phyloP scores from a whole-genome alignment of 2,329 filamentous ascomycete genomes.

The Xylaria sp. region DNA sequence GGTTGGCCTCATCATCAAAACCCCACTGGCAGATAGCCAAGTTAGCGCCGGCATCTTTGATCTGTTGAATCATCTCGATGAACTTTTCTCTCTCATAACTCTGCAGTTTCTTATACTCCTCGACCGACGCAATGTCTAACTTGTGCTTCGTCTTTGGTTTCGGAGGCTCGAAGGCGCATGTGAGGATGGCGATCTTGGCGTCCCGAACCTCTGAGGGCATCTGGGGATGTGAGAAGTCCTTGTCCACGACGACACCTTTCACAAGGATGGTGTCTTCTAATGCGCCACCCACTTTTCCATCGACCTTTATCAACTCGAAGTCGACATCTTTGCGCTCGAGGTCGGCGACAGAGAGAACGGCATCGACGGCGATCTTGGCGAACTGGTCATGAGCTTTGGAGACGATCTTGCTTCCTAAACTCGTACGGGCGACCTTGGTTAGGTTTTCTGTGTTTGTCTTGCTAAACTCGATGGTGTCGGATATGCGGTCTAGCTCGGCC shows the following conservation, averaged over 20 bases:
- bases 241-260: conserved; percentile 98
- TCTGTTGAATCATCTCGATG: conserved; percentile 97
- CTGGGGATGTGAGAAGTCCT: conserved; percentile 99
- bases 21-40: conserved; percentile 99
- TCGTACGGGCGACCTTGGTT: conserved; percentile 93
- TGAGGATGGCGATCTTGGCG: conserved; percentile 97
- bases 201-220: conserved; percentile 97
- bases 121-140: conserved; percentile 94
- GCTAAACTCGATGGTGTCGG: conserved; percentile 88
- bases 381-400: conserved; percentile 99
- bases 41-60: conserved; percentile 97
- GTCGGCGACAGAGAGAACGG: conserved; percentile 95
- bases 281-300: conserved; percentile 94
- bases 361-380: conserved; percentile 95
- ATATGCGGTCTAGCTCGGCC: conserved; percentile 90
- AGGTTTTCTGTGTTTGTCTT: conserved; percentile 85
- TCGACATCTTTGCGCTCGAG: conserved; percentile 96
- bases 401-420: conserved; percentile 97
- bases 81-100: conserved; percentile 97
- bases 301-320: conserved; percentile 99
- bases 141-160: conserved; percentile 99
- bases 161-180: conserved; percentile 96
- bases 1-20: conserved; percentile 99
- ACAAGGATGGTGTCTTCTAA: conserved; percentile 94
- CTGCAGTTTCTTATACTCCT: conserved; percentile 98